Percentiles rank a stretch among this genome's conserved stretches.
These are phyloP conservation scores for Novymonas esmeraldas DNA, from an alignment of 208 protist species.

Conservation along the genomic window DNA sequence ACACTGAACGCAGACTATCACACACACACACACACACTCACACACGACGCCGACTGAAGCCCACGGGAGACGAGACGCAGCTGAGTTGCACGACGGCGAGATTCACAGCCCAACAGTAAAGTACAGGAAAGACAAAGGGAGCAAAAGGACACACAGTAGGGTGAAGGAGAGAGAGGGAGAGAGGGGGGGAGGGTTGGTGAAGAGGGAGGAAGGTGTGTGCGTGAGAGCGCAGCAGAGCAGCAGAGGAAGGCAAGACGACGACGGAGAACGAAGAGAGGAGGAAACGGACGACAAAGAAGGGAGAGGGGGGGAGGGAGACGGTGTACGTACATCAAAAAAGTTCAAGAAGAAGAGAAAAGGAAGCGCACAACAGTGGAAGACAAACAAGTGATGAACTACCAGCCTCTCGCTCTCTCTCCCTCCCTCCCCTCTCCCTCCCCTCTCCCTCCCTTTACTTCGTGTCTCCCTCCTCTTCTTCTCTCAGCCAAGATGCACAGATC, in stretches of 20 bases:
- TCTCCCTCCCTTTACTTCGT: no score
- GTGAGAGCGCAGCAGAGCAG: no score
- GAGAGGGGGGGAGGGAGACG: not conserved
- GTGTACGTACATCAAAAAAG: slow-evolving; percentile 4
- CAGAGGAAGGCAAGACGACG: not conserved
- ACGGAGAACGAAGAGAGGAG: not conserved
- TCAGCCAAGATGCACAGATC: no score
- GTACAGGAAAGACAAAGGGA: not conserved
- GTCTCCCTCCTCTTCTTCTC: no score
- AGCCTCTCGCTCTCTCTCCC: no score
- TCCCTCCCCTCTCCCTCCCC: no score
- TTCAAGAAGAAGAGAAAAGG: not conserved
- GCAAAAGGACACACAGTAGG: not conserved
- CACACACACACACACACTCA: not conserved
- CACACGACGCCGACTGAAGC: not conserved
- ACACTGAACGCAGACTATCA: no score
- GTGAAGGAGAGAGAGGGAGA: not conserved
- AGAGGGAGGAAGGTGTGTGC: not conserved
- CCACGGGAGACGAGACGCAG: not conserved
- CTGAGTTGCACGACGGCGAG: not conserved
- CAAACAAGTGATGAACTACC: no score
- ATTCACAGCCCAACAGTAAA: not conserved
- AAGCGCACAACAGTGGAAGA: slow-evolving; percentile 4
- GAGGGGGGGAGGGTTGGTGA: no score
- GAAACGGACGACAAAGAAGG: not conserved